phyloP scores from a whole-genome alignment of 768 basidiomycete species.

The Dacryopinax primogenitus region DNA sequence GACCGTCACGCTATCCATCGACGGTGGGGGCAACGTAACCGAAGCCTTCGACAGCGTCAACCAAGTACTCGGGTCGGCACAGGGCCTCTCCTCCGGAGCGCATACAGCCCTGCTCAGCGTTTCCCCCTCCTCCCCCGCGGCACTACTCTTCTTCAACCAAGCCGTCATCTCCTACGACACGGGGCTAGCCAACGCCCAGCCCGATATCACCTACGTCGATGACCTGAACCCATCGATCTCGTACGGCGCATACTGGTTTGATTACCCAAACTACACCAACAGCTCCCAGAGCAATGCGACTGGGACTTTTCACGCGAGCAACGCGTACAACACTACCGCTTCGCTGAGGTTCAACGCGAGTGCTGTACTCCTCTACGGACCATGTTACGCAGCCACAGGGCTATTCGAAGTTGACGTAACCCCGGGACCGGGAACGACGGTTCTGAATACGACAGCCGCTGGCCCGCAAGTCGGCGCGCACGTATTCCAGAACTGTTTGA shows the following conservation, averaged over 20 bases:
- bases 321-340: background rate
- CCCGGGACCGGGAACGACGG: background rate
- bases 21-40: background rate
- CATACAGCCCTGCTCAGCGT: background rate
- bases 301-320: background rate
- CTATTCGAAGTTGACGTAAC: background rate
- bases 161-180: background rate
- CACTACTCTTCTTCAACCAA: background rate
- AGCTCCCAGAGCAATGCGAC: background rate
- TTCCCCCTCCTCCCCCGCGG: conserved; percentile 1
- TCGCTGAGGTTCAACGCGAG: background rate
- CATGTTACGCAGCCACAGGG: background rate
- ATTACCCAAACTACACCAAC: background rate
- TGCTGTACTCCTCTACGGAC: conserved; percentile 5
- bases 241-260: background rate
- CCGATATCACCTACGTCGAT: conserved; percentile 3
- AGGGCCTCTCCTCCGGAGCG: background rate
- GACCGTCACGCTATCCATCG: background rate
- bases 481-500: conserved; percentile 2
- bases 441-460: background rate
- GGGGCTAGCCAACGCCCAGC: background rate
- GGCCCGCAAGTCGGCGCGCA: background rate
- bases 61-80: background rate
- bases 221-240: background rate
- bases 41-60: background rate